Percentiles rank a stretch among this genome's conserved stretches.
These are phyloP conservation scores for Exserohilum turcica DNA, from an alignment of 2,329 filamentous ascomycete species.

Conservation along the genomic window DNA sequence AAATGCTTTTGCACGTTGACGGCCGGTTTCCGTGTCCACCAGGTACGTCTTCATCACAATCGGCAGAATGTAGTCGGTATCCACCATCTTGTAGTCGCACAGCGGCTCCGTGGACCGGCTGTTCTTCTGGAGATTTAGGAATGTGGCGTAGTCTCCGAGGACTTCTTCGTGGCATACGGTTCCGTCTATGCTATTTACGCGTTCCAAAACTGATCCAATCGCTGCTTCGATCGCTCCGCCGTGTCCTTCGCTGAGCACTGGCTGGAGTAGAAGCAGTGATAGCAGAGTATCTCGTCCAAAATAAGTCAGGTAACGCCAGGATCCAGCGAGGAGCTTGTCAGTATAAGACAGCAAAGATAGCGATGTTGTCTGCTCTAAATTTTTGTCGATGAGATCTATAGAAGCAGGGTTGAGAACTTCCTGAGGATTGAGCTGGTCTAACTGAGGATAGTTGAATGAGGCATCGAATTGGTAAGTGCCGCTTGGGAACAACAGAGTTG, in stretches of 20 bases:
- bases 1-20: slow-evolving; percentile 43
- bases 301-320: slow-evolving; percentile 70
- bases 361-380: slow-evolving; percentile 56
- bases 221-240: slow-evolving; percentile 61
- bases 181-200: slow-evolving; percentile 64
- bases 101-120: slow-evolving; percentile 58
- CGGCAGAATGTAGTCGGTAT: slow-evolving; percentile 66
- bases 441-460: slow-evolving; percentile 66
- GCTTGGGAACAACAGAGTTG: slow-evolving; percentile 54
- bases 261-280: slow-evolving; percentile 61
- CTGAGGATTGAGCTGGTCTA: slow-evolving; percentile 57
- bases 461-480: slow-evolving; percentile 65
- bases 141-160: slow-evolving; percentile 69
- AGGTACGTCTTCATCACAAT: slow-evolving; percentile 65
- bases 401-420: slow-evolving; percentile 59
- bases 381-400: slow-evolving; percentile 52
- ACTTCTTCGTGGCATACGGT: slow-evolving; percentile 69
- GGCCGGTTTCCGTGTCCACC: slow-evolving; percentile 52
- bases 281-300: slow-evolving; percentile 71
- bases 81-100: slow-evolving; percentile 66
- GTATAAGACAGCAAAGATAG: slow-evolving; percentile 68
- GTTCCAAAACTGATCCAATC: slow-evolving; percentile 64
- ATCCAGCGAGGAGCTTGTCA: slow-evolving; percentile 66
- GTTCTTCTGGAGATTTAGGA: slow-evolving; percentile 60
- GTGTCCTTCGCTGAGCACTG: slow-evolving; percentile 60